Base-by-base conservation (phyloP, 805 yeast genomes). In the Metschnikowia noctiluminum region DNA sequence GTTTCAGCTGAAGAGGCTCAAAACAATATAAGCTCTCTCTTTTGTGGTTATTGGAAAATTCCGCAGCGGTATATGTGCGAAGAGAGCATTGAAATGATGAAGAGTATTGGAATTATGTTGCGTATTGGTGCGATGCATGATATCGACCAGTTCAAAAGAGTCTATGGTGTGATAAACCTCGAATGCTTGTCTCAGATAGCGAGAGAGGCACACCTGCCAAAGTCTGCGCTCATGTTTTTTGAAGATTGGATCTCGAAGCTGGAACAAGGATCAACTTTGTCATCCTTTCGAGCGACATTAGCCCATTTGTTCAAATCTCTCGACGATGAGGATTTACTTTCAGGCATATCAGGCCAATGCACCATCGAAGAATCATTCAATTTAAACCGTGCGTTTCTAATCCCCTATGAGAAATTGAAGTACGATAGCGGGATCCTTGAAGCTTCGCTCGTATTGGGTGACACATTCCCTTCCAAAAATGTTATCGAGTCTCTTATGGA, bases 271-370 rank as follows among this genome's bases (percentile, higher is more conserved):
- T 34, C 44, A 6, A 37, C 43, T 30, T 44, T 51, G 50, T 11
- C 31, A 4, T 7, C 10, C 1, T 38, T 40, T 28, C 38, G 48
- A 12, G 31, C 42, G 7, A 9, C 52, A 1, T 36, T 57, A 35
- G 41, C 64, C 3, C 39, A 49, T 0, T 69, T 85, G 1, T 87
- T 84, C 61, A 68, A 70, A 6, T 60, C 73, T 0, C 68, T 89
- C 3, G 81, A 78, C 43, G 89, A 85, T 48, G 67, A 72, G 2
- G 96, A 89, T 61, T 64, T 87, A 36, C 61, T 79, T 6, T 74
- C 75, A 54, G 95, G 95, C 0, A 63, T 87, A 9, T 89, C 91
- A 0, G 75, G 78, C 12, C 70, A 74, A 16, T 77, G 85, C 1
- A 68, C 82, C 0, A 58, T 89, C 6, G 70, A 71, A 0, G 75